Percentiles rank a stretch among this genome's conserved stretches.
Evolutionary conservation across 305 asterid species (phyloP).

Genomic region (Fraxinus albicans): DNA sequence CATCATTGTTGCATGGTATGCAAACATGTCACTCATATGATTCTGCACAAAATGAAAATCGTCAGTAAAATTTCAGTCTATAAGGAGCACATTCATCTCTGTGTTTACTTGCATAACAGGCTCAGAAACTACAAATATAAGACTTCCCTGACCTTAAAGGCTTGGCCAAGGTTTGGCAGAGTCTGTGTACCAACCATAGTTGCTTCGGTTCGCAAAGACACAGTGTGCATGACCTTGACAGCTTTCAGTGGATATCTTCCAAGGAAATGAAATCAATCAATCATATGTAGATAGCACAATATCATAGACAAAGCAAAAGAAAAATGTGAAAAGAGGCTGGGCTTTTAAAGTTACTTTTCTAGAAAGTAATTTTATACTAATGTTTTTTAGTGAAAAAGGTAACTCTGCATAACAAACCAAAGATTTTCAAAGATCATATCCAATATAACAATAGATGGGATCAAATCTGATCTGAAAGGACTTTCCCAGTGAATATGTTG

Average conservation of each 20-base stretch:
- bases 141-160: constrained; percentile 67
- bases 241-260: constrained; percentile 91
- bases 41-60: constrained; percentile 56
- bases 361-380: neutral
- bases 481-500: neutral
- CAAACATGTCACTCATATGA: constrained; percentile 98
- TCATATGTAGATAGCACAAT: no score
- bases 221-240: constrained; percentile 97
- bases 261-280: constrained; percentile 25
- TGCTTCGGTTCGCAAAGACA: constrained; percentile 88
- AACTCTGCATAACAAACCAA: neutral
- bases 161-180: constrained; percentile 76
- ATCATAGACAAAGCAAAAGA: neutral
- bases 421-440: neutral
- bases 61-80: constrained; percentile 4
- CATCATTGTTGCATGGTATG: constrained; percentile 96
- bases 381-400: neutral
- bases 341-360: neutral
- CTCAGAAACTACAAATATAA: constrained; percentile 15
- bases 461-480: neutral
- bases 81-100: constrained; percentile 1
- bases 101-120: neutral
- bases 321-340: neutral
- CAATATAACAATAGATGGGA: neutral
- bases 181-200: constrained; percentile 67